Percentiles rank a stretch among this genome's conserved stretches.
phyloP scores from a whole-genome alignment of 176 grass and related monocot species.

The Phyllostachys edulis region DNA sequence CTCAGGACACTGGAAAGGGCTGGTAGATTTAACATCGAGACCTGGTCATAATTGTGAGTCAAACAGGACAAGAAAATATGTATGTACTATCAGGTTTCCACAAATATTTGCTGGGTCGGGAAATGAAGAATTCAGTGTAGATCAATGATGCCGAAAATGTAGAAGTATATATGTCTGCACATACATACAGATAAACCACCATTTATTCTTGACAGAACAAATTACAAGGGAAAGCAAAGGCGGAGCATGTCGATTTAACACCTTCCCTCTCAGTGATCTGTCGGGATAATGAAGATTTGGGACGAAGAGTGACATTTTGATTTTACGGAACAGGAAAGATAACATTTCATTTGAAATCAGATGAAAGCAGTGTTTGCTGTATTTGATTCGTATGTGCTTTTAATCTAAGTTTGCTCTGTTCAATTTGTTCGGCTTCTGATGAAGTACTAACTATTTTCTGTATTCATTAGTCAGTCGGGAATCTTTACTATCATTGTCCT shows the following conservation, averaged over 20 bases:
- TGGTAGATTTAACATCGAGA: slow-evolving; percentile 73
- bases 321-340: background rate
- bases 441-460: background rate
- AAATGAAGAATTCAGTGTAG: background rate
- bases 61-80: background rate
- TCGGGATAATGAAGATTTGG: background rate
- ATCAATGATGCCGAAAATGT: background rate
- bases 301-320: background rate
- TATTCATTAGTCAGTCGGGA: background rate
- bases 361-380: background rate
- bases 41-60: slow-evolving; percentile 58
- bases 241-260: background rate
- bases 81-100: background rate
- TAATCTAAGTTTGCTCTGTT: background rate
- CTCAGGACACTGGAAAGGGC: slow-evolving; percentile 61
- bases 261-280: background rate
- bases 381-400: background rate
- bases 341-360: background rate
- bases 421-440: background rate
- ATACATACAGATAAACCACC: background rate
- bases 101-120: background rate
- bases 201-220: slow-evolving; percentile 8
- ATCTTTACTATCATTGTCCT: background rate
- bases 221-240: background rate
- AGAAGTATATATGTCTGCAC: background rate